Conservation (phyloP, 225 moss, liverwort and hornwort species). For the Physcomitrellopsis africana region DNA sequence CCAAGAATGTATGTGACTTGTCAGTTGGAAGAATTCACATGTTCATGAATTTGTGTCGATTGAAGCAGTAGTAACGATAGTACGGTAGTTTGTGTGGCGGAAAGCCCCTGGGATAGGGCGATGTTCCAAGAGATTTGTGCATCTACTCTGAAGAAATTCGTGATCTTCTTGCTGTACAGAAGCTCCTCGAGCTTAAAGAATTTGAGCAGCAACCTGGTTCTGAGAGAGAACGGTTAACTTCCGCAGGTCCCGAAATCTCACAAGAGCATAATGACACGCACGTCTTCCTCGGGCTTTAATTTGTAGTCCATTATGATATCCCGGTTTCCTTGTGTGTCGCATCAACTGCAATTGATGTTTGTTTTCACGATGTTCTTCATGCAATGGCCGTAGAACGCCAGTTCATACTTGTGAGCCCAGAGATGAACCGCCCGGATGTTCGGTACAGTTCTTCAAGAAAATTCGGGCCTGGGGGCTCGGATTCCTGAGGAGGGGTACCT, state of each 20-base stretch:
- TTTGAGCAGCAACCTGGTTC: conserved; percentile 23
- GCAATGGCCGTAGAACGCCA: conserved; percentile 52
- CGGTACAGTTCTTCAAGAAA: conserved; percentile 46
- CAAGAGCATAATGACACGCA: background rate
- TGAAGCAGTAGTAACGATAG: too few species aligned
- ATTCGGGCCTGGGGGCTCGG: conserved; percentile 39
- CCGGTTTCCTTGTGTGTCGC: background rate
- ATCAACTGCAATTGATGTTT: too few species aligned
- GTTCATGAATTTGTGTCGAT: too few species aligned
- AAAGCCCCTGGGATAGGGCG: background rate
- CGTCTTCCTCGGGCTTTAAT: background rate
- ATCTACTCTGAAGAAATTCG: conserved; percentile 44
- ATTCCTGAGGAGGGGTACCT: conserved; percentile 35
- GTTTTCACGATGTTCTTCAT: conserved; percentile 27
- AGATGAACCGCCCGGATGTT: conserved; percentile 42
- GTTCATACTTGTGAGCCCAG: conserved; percentile 56
- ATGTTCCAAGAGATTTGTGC: conserved; percentile 41
- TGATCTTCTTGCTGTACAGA: conserved; percentile 37
- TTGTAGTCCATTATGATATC: background rate
- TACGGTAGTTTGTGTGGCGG: too few species aligned
- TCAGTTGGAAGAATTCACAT: too few species aligned
- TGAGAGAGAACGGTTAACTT: background rate
- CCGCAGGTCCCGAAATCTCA: background rate
- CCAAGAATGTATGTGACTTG: too few species aligned
- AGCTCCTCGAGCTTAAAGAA: conserved; percentile 32